phyloP scores from a whole-genome alignment of 805 yeast species.

The Myxozyma mucilagina region DNA sequence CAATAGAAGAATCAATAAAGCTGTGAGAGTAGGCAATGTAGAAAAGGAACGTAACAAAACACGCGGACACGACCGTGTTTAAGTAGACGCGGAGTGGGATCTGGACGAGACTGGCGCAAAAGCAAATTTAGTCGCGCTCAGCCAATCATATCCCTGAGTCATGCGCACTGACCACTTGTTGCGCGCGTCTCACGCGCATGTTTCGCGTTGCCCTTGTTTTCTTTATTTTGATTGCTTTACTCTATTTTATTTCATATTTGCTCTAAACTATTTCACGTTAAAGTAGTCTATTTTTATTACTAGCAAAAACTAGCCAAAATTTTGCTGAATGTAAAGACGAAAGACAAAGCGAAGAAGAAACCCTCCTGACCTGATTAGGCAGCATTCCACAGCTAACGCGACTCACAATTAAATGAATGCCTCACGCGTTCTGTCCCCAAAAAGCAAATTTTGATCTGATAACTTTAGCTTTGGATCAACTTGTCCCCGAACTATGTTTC shows the following conservation, averaged over 20 bases:
- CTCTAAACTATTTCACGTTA: neutral
- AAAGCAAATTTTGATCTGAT: neutral
- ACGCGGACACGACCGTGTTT: conserved; percentile 1
- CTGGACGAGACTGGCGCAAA: neutral
- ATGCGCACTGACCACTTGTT: conserved; percentile 6
- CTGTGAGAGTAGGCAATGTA: neutral
- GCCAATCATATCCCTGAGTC: conserved; percentile 8
- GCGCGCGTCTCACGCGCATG: conserved; percentile 16
- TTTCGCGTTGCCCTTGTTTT: conserved; percentile 12
- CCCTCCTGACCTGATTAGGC: no score
- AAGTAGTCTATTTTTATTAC: no score
- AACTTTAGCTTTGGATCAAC: conserved; percentile 4
- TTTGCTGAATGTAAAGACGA: no score
- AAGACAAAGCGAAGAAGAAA: no score
- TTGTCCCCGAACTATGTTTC: neutral
- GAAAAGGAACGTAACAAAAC: neutral
- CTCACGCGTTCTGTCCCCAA: neutral
- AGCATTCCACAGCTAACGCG: neutral
- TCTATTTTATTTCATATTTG: neutral
- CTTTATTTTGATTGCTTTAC: neutral
- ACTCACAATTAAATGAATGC: neutral
- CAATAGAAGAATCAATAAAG: neutral
- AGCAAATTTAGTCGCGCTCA: conserved; percentile 10
- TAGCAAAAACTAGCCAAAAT: no score
- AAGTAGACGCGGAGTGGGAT: conserved; percentile 2